Conservation (phyloP, 805 yeast genomes). For the Kodamaea kaohsiungensis region DNA sequence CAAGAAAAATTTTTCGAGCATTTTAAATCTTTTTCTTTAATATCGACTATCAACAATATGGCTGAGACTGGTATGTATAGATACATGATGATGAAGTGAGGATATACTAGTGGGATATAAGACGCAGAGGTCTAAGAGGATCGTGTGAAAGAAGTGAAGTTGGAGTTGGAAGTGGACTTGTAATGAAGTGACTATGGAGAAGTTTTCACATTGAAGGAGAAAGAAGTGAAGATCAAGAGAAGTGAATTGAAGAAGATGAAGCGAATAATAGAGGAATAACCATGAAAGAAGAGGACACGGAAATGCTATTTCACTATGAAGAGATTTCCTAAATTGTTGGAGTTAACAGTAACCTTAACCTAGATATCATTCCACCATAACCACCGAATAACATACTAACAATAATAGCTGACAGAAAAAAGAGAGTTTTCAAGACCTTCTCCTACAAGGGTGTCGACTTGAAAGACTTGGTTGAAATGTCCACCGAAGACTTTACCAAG, state of each 20-base stretch:
- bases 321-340: too few relatives aligned
- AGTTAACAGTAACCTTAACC: not conserved
- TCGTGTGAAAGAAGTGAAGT: not conserved
- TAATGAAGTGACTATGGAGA: too few relatives aligned
- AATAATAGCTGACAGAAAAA: constrained; percentile 61
- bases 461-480: constrained; percentile 87
- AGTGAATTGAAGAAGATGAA: not conserved
- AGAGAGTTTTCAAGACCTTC: constrained; percentile 94
- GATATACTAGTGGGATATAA: not conserved
- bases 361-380: not conserved
- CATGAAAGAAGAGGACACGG: not conserved
- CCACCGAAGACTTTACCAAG: constrained; percentile 96
- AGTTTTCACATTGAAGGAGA: not conserved
- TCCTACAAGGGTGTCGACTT: constrained; percentile 99
- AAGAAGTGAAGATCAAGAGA: not conserved
- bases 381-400: constrained; percentile 19
- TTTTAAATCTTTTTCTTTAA: constrained; percentile 11
- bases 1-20: constrained; percentile 15
- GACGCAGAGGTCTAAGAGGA: not conserved
- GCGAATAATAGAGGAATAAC: not conserved
- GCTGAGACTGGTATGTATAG: constrained; percentile 38
- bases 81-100: not conserved
- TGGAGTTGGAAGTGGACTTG: too few relatives aligned
- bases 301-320: too few relatives aligned
- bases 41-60: constrained; percentile 24